Evolutionary conservation across 345 rosid genomes (phyloP).

Genomic region (Rhizophora mangle): DNA sequence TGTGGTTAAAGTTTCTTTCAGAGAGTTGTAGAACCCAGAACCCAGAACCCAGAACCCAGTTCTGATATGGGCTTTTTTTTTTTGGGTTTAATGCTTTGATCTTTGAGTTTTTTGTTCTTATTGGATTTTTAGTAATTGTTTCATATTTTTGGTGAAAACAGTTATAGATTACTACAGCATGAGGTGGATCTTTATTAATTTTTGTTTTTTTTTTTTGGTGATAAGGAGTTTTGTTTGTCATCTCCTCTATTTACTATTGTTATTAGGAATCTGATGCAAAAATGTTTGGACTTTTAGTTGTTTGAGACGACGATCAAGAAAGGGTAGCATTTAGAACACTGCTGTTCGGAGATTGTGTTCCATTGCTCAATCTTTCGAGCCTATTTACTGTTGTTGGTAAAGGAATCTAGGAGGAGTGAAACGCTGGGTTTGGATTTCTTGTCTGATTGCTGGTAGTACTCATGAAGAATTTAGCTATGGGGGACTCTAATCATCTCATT

Average conservation of each 20-base stretch:
- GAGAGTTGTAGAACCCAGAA: too few relatives aligned
- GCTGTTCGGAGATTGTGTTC: conserved; percentile 2
- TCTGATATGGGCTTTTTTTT: conserved; percentile 5
- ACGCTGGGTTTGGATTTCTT: neutral
- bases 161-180: neutral
- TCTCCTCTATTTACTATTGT: neutral
- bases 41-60: too few relatives aligned
- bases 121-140: neutral
- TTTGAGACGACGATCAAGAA: conserved; percentile 7
- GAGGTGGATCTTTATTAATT: neutral
- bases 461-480: conserved; percentile 40
- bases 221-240: too few relatives aligned
- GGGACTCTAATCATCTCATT: conserved; percentile 30
- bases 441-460: conserved; percentile 10
- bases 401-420: neutral
- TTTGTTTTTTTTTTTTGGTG: neutral
- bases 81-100: too few relatives aligned
- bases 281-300: neutral
- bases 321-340: neutral
- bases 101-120: neutral
- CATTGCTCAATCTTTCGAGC: neutral
- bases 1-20: too few relatives aligned
- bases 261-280: neutral
- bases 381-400: neutral
- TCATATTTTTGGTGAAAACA: neutral